Conservation (phyloP, 129 eudicot species). For the Pulicaria dysenterica region DNA sequence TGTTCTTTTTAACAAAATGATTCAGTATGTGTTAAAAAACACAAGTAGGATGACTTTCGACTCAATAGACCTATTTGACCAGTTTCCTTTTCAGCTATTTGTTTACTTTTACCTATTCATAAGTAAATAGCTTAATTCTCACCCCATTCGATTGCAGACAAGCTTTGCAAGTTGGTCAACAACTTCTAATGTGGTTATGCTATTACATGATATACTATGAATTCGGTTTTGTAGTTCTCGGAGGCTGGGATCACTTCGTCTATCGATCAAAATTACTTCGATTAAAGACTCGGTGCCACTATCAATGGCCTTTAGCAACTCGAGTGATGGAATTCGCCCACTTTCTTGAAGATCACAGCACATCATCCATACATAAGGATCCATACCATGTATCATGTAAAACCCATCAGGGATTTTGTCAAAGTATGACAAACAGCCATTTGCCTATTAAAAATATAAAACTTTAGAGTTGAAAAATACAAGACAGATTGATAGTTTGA, state of each 20-base stretch:
- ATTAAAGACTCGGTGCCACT: conserved; percentile 48
- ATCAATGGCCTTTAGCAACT: conserved; percentile 64
- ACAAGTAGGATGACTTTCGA: background rate
- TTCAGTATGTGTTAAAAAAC: too few species aligned
- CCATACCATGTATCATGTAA: conserved; percentile 83
- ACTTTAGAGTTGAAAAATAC: conserved; percentile 2
- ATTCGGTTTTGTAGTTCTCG: conserved; percentile 70
- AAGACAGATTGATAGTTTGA: background rate
- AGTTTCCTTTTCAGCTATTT: conserved; percentile 3
- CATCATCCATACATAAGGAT: conserved; percentile 84
- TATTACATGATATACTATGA: conserved; percentile 53
- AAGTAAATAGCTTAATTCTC: conserved; percentile 31
- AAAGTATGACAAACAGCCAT: conserved; percentile 77
- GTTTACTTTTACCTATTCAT: background rate
- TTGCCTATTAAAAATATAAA: conserved; percentile 52
- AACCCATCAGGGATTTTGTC: conserved; percentile 91
- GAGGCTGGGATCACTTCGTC: conserved; percentile 66
- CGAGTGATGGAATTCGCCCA: conserved; percentile 82
- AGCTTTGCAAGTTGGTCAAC: conserved; percentile 83
- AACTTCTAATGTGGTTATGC: conserved; percentile 63
- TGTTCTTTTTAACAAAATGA: too few species aligned
- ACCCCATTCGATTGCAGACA: conserved; percentile 87
- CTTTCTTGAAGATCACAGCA: conserved; percentile 75
- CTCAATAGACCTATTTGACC: too few species aligned
- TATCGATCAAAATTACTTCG: conserved; percentile 72